A percentile compares a stretch with the other conserved stretches of the same genome.
These are phyloP conservation scores for Coemansia sp. DNA, from an alignment of 192 early-diverging fungal species.

Conservation along the genomic window DNA sequence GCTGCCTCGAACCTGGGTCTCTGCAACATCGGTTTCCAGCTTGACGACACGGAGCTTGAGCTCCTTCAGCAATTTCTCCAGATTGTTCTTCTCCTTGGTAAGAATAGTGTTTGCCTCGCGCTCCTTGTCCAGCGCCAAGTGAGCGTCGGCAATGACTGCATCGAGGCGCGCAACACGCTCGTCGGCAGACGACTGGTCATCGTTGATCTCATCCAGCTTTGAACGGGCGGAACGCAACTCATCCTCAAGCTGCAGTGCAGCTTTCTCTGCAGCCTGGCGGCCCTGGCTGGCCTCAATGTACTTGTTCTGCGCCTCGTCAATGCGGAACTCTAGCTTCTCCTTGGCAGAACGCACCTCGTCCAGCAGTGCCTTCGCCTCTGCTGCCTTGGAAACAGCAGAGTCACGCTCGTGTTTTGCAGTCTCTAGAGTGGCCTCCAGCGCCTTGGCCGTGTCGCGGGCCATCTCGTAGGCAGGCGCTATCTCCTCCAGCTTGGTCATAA, in stretches of 20 bases:
- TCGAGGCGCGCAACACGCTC: conserved; percentile 64
- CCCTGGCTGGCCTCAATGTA: conserved; percentile 66
- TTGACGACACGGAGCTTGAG: conserved; percentile 73
- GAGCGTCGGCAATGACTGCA: conserved; percentile 49
- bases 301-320: conserved; percentile 68
- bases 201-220: conserved; percentile 72
- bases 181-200: conserved; percentile 60
- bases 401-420: conserved; percentile 65
- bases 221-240: conserved; percentile 73
- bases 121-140: conserved; percentile 65
- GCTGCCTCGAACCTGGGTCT: conserved; percentile 58
- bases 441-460: conserved; percentile 59
- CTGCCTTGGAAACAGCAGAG: conserved; percentile 38
- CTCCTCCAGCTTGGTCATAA: conserved; percentile 70
- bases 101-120: conserved; percentile 70
- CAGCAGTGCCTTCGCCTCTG: conserved; percentile 68
- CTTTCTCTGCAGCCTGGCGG: conserved; percentile 69
- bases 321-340: conserved; percentile 67
- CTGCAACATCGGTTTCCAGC: conserved; percentile 68
- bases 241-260: conserved; percentile 67
- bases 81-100: conserved; percentile 69
- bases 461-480: conserved; percentile 53
- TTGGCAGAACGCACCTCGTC: conserved; percentile 68
- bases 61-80: conserved; percentile 87
- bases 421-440: conserved; percentile 60